Evolutionary conservation across 805 yeast species (phyloP).

Genomic region (Yarrowia keelungensis): DNA sequence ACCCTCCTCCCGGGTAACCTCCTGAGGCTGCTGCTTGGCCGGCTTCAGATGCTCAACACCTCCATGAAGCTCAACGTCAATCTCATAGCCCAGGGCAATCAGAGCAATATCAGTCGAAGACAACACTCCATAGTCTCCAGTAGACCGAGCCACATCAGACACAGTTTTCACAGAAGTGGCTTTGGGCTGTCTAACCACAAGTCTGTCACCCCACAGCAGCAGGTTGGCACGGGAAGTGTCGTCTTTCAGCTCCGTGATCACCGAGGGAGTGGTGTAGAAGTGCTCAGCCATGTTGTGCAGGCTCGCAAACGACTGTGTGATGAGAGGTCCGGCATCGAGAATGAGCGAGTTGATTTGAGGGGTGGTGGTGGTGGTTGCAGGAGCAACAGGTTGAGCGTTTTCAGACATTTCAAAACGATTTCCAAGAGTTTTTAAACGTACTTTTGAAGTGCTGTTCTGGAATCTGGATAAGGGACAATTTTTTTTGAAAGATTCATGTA

Average conservation of each 20-base stretch:
- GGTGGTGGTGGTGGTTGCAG: too few relatives aligned
- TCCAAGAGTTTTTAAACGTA: too few relatives aligned
- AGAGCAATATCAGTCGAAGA: slow-evolving; percentile 92
- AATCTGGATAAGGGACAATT: neutral
- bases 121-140: slow-evolving; percentile 90
- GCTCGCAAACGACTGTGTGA: slow-evolving; percentile 80
- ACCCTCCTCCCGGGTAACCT: slow-evolving; percentile 7
- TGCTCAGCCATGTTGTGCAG: slow-evolving; percentile 70
- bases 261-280: slow-evolving; percentile 94
- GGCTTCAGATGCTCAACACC: slow-evolving; percentile 14
- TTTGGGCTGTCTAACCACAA: slow-evolving; percentile 79
- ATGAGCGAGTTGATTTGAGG: slow-evolving; percentile 54
- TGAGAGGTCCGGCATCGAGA: slow-evolving; percentile 94
- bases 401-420: neutral
- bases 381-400: too few relatives aligned
- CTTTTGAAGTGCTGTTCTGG: neutral
- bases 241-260: slow-evolving; percentile 83
- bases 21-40: neutral
- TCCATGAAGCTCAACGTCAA: slow-evolving; percentile 69
- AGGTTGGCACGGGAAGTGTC: slow-evolving; percentile 82
- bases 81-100: slow-evolving; percentile 87
- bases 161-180: slow-evolving; percentile 68
- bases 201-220: slow-evolving; percentile 76
- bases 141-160: slow-evolving; percentile 75
- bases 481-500: slow-evolving; percentile 21